Conservation (phyloP, 371 early-diverging fungal species). For the Zychaea mexicana region DNA sequence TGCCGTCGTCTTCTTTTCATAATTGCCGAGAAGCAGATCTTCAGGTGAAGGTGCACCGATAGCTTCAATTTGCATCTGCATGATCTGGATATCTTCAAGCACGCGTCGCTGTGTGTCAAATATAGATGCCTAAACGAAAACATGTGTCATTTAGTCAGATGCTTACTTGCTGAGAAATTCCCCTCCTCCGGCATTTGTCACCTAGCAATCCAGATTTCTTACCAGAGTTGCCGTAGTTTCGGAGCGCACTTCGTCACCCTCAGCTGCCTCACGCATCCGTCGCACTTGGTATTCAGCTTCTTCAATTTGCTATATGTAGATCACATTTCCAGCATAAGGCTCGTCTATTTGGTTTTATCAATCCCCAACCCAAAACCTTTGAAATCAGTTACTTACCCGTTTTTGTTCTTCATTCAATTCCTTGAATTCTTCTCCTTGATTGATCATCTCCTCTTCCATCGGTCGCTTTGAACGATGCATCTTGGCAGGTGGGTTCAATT, state of each 20-base stretch:
- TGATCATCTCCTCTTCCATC: conserved; percentile 62
- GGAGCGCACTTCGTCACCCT: conserved; percentile 25
- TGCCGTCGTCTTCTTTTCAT: conserved; percentile 10
- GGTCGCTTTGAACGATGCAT: conserved; percentile 48
- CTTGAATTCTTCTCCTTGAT: conserved; percentile 57
- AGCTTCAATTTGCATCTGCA: conserved; percentile 59
- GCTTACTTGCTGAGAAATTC: not conserved
- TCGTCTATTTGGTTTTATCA: not conserved
- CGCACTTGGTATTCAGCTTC: conserved; percentile 48
- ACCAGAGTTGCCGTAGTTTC: conserved; percentile 39
- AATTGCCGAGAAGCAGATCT: conserved; percentile 26
- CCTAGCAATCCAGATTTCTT: conserved; percentile 1
- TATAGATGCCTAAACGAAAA: conserved; percentile 32
- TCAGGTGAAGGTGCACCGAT: conserved; percentile 54
- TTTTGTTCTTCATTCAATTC: conserved; percentile 49
- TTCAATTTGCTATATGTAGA: conserved; percentile 52
- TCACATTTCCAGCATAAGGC: not conserved
- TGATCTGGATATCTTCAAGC: conserved; percentile 64
- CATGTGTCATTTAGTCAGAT: not conserved
- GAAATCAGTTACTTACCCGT: conserved; percentile 40
- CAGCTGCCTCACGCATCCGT: conserved; percentile 36
- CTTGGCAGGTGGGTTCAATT: conserved; percentile 69
- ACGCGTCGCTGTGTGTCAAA: conserved; percentile 71
- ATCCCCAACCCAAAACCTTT: not conserved
- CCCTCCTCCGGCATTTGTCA: no score